A percentile compares a stretch with the other conserved stretches of the same genome.
Conservation (phyloP, 2,329 filamentous ascomycete species). For the Tothia fuscella region DNA sequence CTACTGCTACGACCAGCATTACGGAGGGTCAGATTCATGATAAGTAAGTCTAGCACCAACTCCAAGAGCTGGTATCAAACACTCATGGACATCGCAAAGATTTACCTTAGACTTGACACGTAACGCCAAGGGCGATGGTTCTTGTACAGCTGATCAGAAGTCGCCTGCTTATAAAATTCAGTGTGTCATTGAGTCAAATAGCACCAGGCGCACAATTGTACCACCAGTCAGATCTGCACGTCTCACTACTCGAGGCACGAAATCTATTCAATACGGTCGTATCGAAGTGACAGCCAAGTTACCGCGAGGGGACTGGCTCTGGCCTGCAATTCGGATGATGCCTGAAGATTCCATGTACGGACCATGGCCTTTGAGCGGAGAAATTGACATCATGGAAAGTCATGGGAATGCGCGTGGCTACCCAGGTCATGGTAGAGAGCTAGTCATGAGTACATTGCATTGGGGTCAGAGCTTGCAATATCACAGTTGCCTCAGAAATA, state of each 20-base stretch:
- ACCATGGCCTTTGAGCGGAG: conserved; percentile 6
- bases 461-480: conserved; percentile 26
- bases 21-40: conserved; percentile 22
- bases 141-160: conserved; percentile 25
- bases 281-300: conserved; percentile 44
- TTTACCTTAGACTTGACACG: conserved; percentile 32
- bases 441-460: conserved; percentile 33
- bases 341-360: conserved; percentile 34
- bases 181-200: conserved; percentile 33
- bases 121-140: conserved; percentile 19
- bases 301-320: conserved; percentile 43
- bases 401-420: conserved; percentile 35
- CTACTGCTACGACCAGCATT: conserved; percentile 26
- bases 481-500: background rate
- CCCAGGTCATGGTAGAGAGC: conserved; percentile 29
- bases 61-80: too few species aligned
- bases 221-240: conserved; percentile 39
- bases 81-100: too few species aligned
- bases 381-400: conserved; percentile 34
- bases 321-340: conserved; percentile 43
- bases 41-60: too few species aligned
- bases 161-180: too few species aligned
- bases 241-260: conserved; percentile 36
- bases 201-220: conserved; percentile 34
- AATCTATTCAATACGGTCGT: conserved; percentile 37